These are phyloP conservation scores for Cairneyella variabilis DNA, from an alignment of 495 filamentous ascomycete species.

Conservation along the genomic window DNA sequence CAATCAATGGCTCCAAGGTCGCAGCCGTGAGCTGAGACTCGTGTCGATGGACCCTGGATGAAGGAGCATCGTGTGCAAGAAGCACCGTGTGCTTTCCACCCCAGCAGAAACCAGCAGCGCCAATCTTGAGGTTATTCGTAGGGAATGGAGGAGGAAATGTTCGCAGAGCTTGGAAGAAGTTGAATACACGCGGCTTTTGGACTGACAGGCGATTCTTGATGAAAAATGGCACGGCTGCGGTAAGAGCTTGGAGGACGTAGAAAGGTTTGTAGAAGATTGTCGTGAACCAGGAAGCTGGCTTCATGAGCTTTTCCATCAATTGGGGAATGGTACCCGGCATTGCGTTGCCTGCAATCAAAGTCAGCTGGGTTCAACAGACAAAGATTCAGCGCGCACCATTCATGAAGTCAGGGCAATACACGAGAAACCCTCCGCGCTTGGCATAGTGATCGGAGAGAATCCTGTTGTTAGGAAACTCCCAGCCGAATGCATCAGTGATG, in stretches of 20 bases:
- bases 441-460: constrained; percentile 52
- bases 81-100: constrained; percentile 49
- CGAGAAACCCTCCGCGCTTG: constrained; percentile 40
- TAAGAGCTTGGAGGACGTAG: constrained; percentile 10
- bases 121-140: constrained; percentile 31
- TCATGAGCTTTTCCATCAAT: constrained; percentile 5
- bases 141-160: constrained; percentile 22
- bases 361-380: neutral
- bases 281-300: constrained; percentile 13
- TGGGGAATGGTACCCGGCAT: neutral
- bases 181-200: constrained; percentile 38
- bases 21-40: constrained; percentile 23
- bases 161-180: constrained; percentile 46
- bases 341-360: constrained; percentile 15
- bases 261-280: constrained; percentile 23
- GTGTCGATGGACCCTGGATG: constrained; percentile 17
- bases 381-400: constrained; percentile 33
- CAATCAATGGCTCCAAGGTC: constrained; percentile 36
- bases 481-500: constrained; percentile 57
- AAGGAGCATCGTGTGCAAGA: constrained; percentile 33
- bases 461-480: constrained; percentile 51
- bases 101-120: constrained; percentile 58
- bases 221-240: constrained; percentile 33
- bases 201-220: constrained; percentile 31
- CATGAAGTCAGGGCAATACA: constrained; percentile 61